These are phyloP conservation scores for Chrysophaeum taylorii DNA, from an alignment of 352 stramenopile species.

Conservation along the genomic window DNA sequence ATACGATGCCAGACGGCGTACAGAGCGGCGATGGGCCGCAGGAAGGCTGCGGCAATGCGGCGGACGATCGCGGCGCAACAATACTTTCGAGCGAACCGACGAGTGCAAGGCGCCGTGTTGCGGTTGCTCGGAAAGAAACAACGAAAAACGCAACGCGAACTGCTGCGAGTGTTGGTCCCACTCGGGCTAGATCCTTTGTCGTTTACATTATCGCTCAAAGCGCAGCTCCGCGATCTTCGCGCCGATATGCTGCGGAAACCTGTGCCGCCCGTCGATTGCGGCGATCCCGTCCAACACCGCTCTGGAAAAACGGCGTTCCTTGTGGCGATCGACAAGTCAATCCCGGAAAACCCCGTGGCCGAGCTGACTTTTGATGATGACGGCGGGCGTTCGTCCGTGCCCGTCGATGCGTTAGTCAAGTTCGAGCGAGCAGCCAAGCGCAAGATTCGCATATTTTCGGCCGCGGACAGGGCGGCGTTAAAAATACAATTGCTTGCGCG, in stretches of 20 bases:
- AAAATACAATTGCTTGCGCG: neutral
- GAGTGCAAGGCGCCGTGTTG: neutral
- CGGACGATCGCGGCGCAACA: neutral
- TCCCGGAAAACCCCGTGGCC: neutral
- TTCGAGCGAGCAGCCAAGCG: neutral
- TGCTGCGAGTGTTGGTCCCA: neutral
- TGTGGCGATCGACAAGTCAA: neutral
- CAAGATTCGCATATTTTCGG: too few species aligned
- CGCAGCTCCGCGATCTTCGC: neutral
- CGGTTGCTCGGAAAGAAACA: neutral
- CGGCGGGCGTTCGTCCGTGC: neutral
- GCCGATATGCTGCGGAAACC: neutral
- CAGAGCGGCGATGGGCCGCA: neutral
- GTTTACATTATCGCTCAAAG: neutral
- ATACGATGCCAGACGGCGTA: neutral
- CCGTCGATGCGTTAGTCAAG: neutral
- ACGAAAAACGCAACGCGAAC: neutral
- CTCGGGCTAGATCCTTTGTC: slow-evolving; percentile 5
- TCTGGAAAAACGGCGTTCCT: neutral
- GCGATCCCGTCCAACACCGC: neutral
- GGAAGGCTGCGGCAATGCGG: neutral
- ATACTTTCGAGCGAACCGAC: neutral
- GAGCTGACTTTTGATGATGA: slow-evolving; percentile 1
- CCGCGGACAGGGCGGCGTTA: neutral
- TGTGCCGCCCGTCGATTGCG: neutral